These are phyloP conservation scores for Gossypium ekmanianum DNA, from an alignment of 345 rosid genomes.

Conservation along the genomic window DNA sequence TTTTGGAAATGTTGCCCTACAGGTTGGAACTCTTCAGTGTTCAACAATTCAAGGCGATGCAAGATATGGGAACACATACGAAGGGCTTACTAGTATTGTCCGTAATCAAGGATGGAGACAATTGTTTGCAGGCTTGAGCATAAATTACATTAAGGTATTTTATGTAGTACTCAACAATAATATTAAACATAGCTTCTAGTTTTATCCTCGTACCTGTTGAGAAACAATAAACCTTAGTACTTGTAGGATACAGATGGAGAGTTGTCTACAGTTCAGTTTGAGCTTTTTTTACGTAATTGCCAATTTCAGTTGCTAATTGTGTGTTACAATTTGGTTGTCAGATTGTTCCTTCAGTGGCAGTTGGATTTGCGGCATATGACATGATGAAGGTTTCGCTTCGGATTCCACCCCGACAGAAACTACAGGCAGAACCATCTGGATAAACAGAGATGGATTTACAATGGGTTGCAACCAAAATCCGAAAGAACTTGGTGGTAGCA, in stretches of 20 bases:
- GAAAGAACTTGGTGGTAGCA: neutral
- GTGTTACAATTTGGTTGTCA: slow-evolving; percentile 21
- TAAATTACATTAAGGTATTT: slow-evolving; percentile 81
- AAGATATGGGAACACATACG: slow-evolving; percentile 59
- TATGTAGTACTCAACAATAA: neutral
- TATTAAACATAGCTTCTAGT: neutral
- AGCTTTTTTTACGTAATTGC: neutral
- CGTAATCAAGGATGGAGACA: slow-evolving; percentile 88
- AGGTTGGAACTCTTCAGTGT: slow-evolving; percentile 76
- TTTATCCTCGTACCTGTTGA: neutral
- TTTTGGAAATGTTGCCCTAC: slow-evolving; percentile 21
- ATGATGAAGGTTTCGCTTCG: slow-evolving; percentile 78
- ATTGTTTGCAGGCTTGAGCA: slow-evolving; percentile 92
- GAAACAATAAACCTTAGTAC: neutral
- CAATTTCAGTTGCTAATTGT: neutral
- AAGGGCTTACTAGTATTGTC: slow-evolving; percentile 61
- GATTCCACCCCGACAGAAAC: slow-evolving; percentile 69
- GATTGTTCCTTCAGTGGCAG: slow-evolving; percentile 96
- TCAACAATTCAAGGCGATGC: slow-evolving; percentile 34
- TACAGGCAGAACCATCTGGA: slow-evolving; percentile 30
- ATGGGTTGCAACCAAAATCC: neutral
- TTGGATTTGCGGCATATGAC: slow-evolving; percentile 88
- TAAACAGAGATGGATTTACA: slow-evolving; percentile 15
- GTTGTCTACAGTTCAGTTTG: neutral
- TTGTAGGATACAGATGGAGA: neutral